Percentiles rank a stretch among this genome's conserved stretches.
phyloP scores from a whole-genome alignment of 2,329 filamentous ascomycete genomes.

The Diaporthe aspalathi region DNA sequence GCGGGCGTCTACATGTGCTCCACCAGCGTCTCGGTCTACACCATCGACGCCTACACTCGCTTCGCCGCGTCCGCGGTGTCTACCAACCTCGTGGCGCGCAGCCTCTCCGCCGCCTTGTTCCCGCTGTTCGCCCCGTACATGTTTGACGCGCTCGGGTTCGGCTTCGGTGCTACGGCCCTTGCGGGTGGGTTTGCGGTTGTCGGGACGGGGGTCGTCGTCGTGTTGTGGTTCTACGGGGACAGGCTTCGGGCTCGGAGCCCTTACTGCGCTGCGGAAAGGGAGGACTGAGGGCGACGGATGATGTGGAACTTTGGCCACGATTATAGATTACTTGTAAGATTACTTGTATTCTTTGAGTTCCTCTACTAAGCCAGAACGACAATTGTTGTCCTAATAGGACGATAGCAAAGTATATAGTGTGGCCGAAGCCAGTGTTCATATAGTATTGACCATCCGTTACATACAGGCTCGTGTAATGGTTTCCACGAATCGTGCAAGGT shows the following conservation, averaged over 20 bases:
- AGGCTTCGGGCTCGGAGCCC: conserved; percentile 9
- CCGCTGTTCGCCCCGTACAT: conserved; percentile 27
- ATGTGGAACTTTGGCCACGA: neutral
- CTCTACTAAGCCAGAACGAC: no score
- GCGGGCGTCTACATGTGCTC: conserved; percentile 62
- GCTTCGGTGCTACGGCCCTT: neutral
- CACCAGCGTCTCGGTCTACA: conserved; percentile 63
- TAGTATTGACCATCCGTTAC: no score
- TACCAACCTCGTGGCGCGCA: conserved; percentile 45
- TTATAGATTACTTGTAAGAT: no score
- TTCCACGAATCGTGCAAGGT: neutral
- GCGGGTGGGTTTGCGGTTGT: conserved; percentile 4
- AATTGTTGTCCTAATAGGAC: no score
- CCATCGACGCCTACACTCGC: conserved; percentile 58
- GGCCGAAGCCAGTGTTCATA: no score
- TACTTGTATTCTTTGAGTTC: no score
- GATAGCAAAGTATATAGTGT: no score
- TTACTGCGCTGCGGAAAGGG: conserved; percentile 11
- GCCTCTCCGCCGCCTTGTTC: conserved; percentile 21
- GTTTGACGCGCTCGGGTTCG: conserved; percentile 5
- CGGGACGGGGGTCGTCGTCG: neutral
- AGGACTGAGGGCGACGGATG: neutral
- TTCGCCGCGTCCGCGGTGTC: conserved; percentile 54
- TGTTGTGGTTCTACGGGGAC: conserved; percentile 19
- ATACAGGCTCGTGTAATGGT: no score